Evolutionary conservation across 805 yeast genomes (phyloP).

Genomic region (Komagataella pseudopastoris): DNA sequence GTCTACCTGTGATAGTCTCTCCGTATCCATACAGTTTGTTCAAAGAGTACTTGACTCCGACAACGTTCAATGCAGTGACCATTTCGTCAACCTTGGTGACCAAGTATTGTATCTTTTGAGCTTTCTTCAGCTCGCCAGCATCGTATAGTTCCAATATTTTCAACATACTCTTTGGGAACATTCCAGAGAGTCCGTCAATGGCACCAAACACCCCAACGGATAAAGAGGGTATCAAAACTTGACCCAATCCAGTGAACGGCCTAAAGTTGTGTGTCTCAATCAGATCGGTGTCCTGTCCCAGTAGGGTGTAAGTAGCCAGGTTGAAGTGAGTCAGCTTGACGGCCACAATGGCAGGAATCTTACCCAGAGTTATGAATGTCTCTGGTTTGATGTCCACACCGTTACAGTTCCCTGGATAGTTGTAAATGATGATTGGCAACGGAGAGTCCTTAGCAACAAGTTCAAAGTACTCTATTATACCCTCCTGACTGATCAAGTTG

Average conservation of each 20-base stretch:
- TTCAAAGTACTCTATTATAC: conserved; percentile 28
- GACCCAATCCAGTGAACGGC: conserved; percentile 37
- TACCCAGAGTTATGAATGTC: conserved; percentile 26
- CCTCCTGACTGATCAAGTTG: conserved; percentile 26
- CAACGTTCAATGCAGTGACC: conserved; percentile 26
- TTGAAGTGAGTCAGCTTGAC: conserved; percentile 39
- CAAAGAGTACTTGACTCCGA: conserved; percentile 33
- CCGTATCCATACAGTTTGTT: conserved; percentile 25
- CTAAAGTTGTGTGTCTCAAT: conserved; percentile 22
- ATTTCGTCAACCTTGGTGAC: conserved; percentile 33
- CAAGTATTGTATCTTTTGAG: conserved; percentile 25
- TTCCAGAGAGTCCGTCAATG: conserved; percentile 39
- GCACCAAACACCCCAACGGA: conserved; percentile 33
- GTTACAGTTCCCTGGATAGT: conserved; percentile 34
- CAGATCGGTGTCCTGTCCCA: conserved; percentile 28
- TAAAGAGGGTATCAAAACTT: conserved; percentile 33
- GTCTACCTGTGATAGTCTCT: conserved; percentile 26
- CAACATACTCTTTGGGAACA: conserved; percentile 35
- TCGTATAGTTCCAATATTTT: conserved; percentile 23
- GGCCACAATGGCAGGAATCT: conserved; percentile 35
- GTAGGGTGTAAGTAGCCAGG: conserved; percentile 28
- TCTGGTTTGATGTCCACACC: conserved; percentile 22
- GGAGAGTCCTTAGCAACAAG: conserved; percentile 27
- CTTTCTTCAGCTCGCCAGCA: conserved; percentile 25
- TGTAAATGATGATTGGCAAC: conserved; percentile 30